Conservation (phyloP, 2,329 filamentous ascomycete species). For the Alternaria sp. region DNA sequence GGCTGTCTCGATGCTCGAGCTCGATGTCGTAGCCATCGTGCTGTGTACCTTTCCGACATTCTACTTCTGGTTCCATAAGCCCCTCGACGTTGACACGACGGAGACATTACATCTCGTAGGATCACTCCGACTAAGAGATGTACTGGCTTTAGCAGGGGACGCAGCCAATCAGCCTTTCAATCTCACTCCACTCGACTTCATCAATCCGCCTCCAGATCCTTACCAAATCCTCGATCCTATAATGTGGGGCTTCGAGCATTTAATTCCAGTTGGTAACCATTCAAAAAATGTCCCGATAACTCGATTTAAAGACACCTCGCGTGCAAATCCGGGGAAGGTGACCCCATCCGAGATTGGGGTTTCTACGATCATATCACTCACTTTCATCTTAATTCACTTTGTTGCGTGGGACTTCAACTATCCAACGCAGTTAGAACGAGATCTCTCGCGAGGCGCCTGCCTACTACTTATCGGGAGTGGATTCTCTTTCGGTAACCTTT, state of each 20-base stretch:
- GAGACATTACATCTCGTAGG: neutral
- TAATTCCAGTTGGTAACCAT: neutral
- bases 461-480: fast-evolving
- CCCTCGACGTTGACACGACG: neutral
- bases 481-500: neutral
- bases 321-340: neutral
- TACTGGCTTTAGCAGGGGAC: neutral
- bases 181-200: neutral
- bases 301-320: neutral
- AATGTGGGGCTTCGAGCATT: neutral
- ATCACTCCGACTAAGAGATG: neutral
- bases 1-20: neutral
- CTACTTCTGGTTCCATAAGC: neutral
- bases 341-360: too few relatives aligned
- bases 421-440: fast-evolving
- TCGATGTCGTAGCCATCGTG: neutral
- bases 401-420: neutral
- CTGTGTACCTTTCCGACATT: neutral
- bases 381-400: neutral
- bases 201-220: neutral
- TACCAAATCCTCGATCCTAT: neutral
- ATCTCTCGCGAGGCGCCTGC: neutral
- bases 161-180: too few relatives aligned
- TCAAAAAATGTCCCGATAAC: neutral
- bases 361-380: neutral